Conservation (phyloP, 1,284 basidiomycete genomes). For the Tausonia pullulans region DNA sequence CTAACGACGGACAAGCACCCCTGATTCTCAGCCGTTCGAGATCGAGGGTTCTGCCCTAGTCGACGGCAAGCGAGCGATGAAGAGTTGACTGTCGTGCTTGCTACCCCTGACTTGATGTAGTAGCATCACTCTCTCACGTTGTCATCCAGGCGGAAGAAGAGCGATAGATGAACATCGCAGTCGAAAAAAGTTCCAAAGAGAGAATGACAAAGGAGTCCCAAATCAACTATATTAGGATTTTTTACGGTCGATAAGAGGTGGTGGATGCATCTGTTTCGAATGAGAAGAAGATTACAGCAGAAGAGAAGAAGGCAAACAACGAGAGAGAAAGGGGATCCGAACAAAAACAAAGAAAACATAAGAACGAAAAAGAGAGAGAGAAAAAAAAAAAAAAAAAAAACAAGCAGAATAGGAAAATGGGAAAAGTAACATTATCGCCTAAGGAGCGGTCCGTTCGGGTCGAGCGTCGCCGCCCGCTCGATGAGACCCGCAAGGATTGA, state of each 20-base stretch:
- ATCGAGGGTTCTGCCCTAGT: no score
- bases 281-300: background rate
- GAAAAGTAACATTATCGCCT: background rate
- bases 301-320: background rate
- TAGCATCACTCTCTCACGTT: background rate
- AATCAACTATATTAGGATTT: background rate
- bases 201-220: slow-evolving; percentile 42
- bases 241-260: background rate
- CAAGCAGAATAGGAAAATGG: background rate
- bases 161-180: slow-evolving; percentile 54
- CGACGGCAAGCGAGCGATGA: no score
- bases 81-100: background rate
- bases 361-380: background rate
- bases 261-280: no score
- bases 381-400: background rate
- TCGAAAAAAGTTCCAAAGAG: slow-evolving; percentile 46
- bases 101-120: background rate
- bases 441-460: background rate
- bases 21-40: no score
- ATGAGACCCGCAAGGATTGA: slow-evolving; percentile 10
- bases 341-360: background rate
- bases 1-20: no score
- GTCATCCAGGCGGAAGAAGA: slow-evolving; percentile 28
- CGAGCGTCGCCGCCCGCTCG: slow-evolving; percentile 11
- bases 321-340: background rate